Conservation (phyloP, 2,329 filamentous ascomycete genomes). For the Neophaeococcomyces mojaviensis region DNA sequence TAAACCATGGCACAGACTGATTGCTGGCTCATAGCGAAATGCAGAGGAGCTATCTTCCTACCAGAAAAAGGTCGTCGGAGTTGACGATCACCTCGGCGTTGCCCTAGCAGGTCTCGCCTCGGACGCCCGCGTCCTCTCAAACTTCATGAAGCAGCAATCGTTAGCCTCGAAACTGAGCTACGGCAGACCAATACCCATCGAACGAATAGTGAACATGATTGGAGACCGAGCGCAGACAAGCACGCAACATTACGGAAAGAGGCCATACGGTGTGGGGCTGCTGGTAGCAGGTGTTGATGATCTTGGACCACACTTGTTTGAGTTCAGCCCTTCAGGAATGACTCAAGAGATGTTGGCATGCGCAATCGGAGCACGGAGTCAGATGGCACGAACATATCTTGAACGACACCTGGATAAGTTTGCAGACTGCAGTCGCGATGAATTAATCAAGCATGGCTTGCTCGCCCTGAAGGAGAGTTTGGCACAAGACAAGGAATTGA, state of each 20-base stretch:
- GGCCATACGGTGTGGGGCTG: slow-evolving; percentile 90
- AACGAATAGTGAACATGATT: slow-evolving; percentile 83
- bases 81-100: slow-evolving; percentile 92
- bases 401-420: slow-evolving; percentile 88
- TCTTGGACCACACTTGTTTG: slow-evolving; percentile 88
- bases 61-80: slow-evolving; percentile 97
- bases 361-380: slow-evolving; percentile 88
- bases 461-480: slow-evolving; percentile 89
- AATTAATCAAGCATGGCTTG: slow-evolving; percentile 84
- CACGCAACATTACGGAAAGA: slow-evolving; percentile 94
- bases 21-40: slow-evolving; percentile 63
- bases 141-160: slow-evolving; percentile 99
- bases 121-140: slow-evolving; percentile 96
- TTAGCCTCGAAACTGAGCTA: slow-evolving; percentile 93
- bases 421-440: slow-evolving; percentile 65
- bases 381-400: slow-evolving; percentile 96
- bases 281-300: slow-evolving; percentile 92
- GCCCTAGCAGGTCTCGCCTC: slow-evolving; percentile 95
- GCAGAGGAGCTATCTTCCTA: slow-evolving; percentile 99
- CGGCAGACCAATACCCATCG: slow-evolving; percentile 84
- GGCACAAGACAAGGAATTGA: slow-evolving; percentile 94
- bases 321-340: slow-evolving; percentile 94
- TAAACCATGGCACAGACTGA: slow-evolving; percentile 13
- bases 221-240: slow-evolving; percentile 95
- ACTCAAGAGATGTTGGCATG: slow-evolving; percentile 96